These are phyloP conservation scores for Eucalyptus microcorys DNA, from an alignment of 345 rosid genomes.

Conservation along the genomic window DNA sequence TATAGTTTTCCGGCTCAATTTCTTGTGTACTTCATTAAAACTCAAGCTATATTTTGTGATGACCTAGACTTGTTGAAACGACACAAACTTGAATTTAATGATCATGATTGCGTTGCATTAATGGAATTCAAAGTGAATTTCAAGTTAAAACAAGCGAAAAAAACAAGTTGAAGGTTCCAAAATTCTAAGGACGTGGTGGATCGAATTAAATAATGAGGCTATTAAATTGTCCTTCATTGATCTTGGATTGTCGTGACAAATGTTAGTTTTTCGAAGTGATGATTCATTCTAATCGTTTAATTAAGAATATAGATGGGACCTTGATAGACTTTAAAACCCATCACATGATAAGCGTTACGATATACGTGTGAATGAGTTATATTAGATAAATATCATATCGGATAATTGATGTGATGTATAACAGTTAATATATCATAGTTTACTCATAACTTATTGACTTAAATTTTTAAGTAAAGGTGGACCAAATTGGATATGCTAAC, in stretches of 20 bases:
- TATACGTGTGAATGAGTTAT: no score
- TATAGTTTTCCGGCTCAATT: neutral
- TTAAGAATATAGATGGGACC: neutral
- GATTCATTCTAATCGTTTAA: no score
- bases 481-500: no score
- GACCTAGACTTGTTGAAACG: neutral
- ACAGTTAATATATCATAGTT: no score
- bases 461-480: no score
- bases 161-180: neutral
- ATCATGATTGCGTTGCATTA: neutral
- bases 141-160: neutral
- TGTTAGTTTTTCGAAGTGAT: no score
- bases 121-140: neutral
- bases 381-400: no score
- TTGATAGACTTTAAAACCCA: accelerated
- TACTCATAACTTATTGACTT: accelerated
- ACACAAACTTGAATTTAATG: neutral
- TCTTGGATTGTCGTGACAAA: no score
- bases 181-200: neutral
- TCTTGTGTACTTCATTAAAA: neutral
- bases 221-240: neutral
- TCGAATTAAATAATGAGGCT: neutral
- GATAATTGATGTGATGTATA: no score
- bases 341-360: accelerated
- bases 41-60: neutral